Percentiles rank a stretch among this genome's conserved stretches.
Conservation (phyloP, 176 grass and related monocot species). For the Rhynchospora tenuis region DNA sequence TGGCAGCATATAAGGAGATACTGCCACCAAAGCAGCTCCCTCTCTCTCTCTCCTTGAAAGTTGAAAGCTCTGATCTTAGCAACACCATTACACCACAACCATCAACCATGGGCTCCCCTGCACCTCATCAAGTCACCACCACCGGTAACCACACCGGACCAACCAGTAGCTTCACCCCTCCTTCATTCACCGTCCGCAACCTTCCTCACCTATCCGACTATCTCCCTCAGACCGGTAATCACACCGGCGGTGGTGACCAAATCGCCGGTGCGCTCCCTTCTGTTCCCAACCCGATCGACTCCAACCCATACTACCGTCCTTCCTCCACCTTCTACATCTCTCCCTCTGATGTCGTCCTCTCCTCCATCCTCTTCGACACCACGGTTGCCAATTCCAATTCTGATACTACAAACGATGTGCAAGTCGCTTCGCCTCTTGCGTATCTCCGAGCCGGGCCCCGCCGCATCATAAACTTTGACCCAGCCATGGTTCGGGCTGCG, state of each 20-base stretch:
- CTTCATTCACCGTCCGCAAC: constrained; percentile 7
- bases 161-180: background rate
- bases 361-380: constrained; percentile 74
- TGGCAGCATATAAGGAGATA: background rate
- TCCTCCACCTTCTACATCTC: constrained; percentile 74
- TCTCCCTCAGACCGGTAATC: background rate
- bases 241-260: constrained; percentile 17
- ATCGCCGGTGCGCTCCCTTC: background rate
- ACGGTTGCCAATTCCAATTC: background rate
- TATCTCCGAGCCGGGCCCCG: constrained; percentile 82
- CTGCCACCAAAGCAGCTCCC: background rate
- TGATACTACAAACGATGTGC: background rate
- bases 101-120: background rate
- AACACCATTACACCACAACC: background rate
- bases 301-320: constrained; percentile 48
- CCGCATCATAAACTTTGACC: constrained; percentile 34
- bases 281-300: constrained; percentile 57
- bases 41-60: background rate
- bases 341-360: constrained; percentile 53
- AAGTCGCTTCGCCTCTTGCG: constrained; percentile 25
- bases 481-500: constrained; percentile 47
- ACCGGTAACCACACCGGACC: background rate
- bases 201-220: constrained; percentile 23
- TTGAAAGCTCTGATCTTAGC: background rate
- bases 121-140: constrained; percentile 4